Conservation (phyloP, 2,329 filamentous ascomycete genomes). For the Sarocladium kiliense region DNA sequence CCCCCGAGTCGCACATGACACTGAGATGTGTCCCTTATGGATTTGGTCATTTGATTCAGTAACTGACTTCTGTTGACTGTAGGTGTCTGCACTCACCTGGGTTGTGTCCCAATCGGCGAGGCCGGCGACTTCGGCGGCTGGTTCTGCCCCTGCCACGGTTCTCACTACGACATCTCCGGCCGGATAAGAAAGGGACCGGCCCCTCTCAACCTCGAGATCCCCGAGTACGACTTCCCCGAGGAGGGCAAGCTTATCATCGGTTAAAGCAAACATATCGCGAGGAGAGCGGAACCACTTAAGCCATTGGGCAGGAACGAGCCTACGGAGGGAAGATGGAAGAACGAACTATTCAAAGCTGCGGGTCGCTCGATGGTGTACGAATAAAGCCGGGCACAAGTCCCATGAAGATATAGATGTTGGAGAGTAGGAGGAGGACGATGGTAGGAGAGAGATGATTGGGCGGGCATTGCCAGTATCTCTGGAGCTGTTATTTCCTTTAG, state of each 20-base stretch:
- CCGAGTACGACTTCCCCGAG: conserved; percentile 85
- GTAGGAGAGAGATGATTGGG: neutral
- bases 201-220: conserved; percentile 95
- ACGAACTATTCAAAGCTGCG: conserved; percentile 1
- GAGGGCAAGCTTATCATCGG: conserved; percentile 88
- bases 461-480: neutral
- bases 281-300: neutral
- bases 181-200: conserved; percentile 97
- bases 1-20: too few relatives aligned
- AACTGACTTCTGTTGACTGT: neutral
- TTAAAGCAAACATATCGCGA: conserved; percentile 42
- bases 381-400: neutral
- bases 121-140: conserved; percentile 96
- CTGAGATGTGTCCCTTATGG: too few relatives aligned
- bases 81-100: conserved; percentile 98
- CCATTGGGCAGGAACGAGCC: neutral
- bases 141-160: conserved; percentile 99
- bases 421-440: neutral
- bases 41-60: too few relatives aligned
- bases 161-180: conserved; percentile 99
- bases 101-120: conserved; percentile 98
- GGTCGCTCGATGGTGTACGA: conserved; percentile 8
- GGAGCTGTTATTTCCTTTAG: conserved; percentile 9
- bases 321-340: neutral
- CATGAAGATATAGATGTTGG: conserved; percentile 5